Evolutionary conservation across 306 rosid species (phyloP), one percentile per base, ranked within the genome.

Genomic region (Castanopsis chinensis): DNA sequence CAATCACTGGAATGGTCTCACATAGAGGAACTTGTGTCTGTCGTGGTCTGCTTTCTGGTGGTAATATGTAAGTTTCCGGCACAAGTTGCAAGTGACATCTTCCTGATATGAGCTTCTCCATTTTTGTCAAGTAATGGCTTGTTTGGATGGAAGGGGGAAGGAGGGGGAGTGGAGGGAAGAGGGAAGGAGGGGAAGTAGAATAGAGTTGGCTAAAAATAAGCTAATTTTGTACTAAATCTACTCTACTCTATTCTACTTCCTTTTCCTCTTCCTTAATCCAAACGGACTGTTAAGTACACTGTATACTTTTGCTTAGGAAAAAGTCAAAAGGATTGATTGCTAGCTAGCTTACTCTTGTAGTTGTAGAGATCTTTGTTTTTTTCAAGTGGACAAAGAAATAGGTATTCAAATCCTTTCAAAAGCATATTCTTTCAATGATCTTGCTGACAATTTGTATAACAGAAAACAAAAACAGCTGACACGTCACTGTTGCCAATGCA

Each of bases 41-140:
- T 9, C 75, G 63, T 1, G 75, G 71, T 43, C 71, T 74, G 55
- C 21, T 57, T 18, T 32, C 53, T 3, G 28, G 75, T 4, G 71
- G 79, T 41, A 80, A 27, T 56, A 68, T 74, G 28, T 67, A 67
- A 74, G 71, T 65, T 28, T 80, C 71, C 3, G 75, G 61, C 30
- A 72, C 74, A 64, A 5, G n/a, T 32, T 32, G 71, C 11, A 32
- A 65, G 43, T 3, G 5, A 0, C 6, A 65, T 6, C 71, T 65
- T 23, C 49, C 2, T 20, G 72, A 73, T 30, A 77, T 28, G 55
- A 77, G 82, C n/a, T 82, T 82, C 82, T 82, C 85, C 76, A 77
- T 77, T 65, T 53, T 3, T 32, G 45, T 30, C 67, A 23, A 51
- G 20, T 6, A 6, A 21, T 69, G 15, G 33, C 72, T 9, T 14